Evolutionary conservation across 805 yeast species (phyloP).

Genomic region (Candida chauliodis): DNA sequence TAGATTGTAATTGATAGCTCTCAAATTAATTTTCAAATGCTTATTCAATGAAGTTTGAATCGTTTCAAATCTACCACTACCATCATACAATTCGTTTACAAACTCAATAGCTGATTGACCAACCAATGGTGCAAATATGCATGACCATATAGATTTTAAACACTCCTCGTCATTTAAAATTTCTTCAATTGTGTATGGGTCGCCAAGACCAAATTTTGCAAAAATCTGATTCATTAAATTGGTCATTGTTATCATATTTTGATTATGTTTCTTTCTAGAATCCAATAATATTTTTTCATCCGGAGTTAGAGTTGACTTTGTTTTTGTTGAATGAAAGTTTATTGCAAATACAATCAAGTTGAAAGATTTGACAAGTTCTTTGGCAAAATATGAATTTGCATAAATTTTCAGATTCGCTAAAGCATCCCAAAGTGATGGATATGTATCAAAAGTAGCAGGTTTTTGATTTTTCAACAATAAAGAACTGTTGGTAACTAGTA

Average conservation of each 20-base stretch:
- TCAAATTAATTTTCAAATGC: constrained; percentile 44
- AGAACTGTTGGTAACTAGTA: constrained; percentile 25
- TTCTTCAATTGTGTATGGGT: constrained; percentile 20
- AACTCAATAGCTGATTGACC: constrained; percentile 71
- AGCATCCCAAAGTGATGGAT: constrained; percentile 29
- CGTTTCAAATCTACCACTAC: constrained; percentile 69
- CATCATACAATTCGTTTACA: constrained; percentile 70
- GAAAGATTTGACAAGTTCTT: constrained; percentile 16
- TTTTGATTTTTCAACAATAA: constrained; percentile 15
- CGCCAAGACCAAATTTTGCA: constrained; percentile 31
- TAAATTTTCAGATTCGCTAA: constrained; percentile 9
- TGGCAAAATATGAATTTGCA: constrained; percentile 8
- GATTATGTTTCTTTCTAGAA: constrained; percentile 29
- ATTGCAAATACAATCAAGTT: constrained; percentile 8
- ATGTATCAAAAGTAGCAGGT: constrained; percentile 31
- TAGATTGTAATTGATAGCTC: constrained; percentile 47
- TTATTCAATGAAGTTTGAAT: constrained; percentile 49
- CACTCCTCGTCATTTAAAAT: constrained; percentile 30
- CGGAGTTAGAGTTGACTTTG: constrained; percentile 4
- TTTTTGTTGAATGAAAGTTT: constrained; percentile 22
- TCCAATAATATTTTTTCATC: constrained; percentile 16
- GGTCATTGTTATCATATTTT: constrained; percentile 22
- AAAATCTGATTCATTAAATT: constrained; percentile 19
- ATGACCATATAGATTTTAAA: constrained; percentile 68
- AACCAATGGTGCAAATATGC: constrained; percentile 62